Base-by-base conservation (phyloP, 2,329 filamentous ascomycete species). In the Dactylellina parvicollis region DNA sequence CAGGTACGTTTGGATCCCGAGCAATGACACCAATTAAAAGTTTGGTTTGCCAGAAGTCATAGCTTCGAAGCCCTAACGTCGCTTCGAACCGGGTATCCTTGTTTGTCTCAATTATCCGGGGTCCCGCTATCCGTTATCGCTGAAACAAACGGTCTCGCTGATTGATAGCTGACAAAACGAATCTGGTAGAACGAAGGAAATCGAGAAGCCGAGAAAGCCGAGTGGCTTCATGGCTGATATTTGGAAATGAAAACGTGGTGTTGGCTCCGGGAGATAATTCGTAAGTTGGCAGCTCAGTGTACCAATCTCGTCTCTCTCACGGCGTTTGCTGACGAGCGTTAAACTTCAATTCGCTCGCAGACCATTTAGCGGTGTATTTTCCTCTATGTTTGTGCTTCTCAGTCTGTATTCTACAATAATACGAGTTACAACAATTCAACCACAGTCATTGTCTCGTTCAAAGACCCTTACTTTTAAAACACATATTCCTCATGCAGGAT, bases 151-250 rank as follows among this genome's bases (percentile, higher is more conserved):
- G 52, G n/a, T 42, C 49, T 56, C 14, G 52, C 50, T 54, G 60
- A 72, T 64, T 54, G 59, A 59, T 36, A 54, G 60, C 59, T 60
- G 52, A 66, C 59, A 60, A 55, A 40, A 49, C 30, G 26, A 34
- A 30, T 16, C 20, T 47, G 34, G 36, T 44, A 71, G 59, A 56
- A 46, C 34, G 26, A 72, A 64, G 67, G 67, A 55, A 60, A 59
- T 28, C 50, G 22, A 24, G 46, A 64, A 36, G 52, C 67, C 50
- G 59, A 72, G 57, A 72, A 65, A 42, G 59, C 67, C 22, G 67
- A 65, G 22, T 66, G 60, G 60, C 60, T 60, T 18, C 59, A 66
- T 56, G 60, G 60, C 28, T 59, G 16, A 62, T 20, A 16, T 24
- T 12, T 14, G 24, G 50, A 16, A 30, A 66, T n/a, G 14, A 16